Evolutionary conservation across 1,284 basidiomycete genomes (phyloP).

Genomic region (Sanghuangporus weigelae): DNA sequence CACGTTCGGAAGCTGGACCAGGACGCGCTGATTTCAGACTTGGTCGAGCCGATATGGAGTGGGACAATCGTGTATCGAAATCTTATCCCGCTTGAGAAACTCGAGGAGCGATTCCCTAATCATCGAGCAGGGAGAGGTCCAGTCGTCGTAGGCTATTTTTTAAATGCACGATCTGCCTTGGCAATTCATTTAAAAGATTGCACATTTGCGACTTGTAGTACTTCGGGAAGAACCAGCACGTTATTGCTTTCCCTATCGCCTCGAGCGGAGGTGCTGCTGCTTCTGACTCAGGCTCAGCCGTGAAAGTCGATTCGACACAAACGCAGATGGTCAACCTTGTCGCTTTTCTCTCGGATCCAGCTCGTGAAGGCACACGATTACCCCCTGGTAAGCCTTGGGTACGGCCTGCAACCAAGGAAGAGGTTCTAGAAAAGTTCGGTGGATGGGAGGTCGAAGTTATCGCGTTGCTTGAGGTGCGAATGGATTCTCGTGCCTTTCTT

Average conservation of each 20-base stretch:
- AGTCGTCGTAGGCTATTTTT: neutral
- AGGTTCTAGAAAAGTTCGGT: slow-evolving; percentile 21
- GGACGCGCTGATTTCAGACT: neutral
- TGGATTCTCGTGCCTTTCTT: neutral
- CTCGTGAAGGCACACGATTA: slow-evolving; percentile 21
- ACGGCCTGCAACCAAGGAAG: slow-evolving; percentile 19
- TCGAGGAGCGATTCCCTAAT: slow-evolving; percentile 8
- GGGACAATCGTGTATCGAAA: slow-evolving; percentile 19
- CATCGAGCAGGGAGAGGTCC: slow-evolving; percentile 10
- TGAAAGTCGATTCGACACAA: neutral
- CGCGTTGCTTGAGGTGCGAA: slow-evolving; percentile 20
- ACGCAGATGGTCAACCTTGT: slow-evolving; percentile 23
- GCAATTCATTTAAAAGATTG: neutral
- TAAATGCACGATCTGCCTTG: neutral
- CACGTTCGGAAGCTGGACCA: neutral
- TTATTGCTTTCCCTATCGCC: slow-evolving; percentile 14
- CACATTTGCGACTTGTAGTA: neutral
- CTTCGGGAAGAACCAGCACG: slow-evolving; percentile 12
- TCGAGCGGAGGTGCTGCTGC: neutral
- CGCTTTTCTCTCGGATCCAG: slow-evolving; percentile 20
- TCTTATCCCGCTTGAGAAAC: slow-evolving; percentile 14
- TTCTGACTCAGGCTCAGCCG: neutral
- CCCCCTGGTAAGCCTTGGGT: slow-evolving; percentile 22
- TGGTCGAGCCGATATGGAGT: slow-evolving; percentile 20
- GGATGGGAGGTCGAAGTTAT: slow-evolving; percentile 26